Base-by-base conservation (phyloP, 306 rosid species). In the Prunus mongolica region DNA sequence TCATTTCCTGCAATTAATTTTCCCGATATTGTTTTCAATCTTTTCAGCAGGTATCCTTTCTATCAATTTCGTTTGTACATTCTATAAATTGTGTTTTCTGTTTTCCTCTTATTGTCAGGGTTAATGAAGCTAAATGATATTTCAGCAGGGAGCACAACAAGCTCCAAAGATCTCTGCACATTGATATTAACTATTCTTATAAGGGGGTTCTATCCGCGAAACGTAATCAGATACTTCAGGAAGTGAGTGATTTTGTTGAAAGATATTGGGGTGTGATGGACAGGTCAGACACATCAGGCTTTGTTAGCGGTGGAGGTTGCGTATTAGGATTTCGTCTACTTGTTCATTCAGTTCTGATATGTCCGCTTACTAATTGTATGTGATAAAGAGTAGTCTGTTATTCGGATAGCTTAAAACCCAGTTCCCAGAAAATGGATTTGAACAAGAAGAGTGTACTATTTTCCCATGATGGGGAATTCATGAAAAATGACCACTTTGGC, bases 141-240 rank as follows among this genome's bases (percentile, higher is more conserved):
- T 69, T 78, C 71, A 72, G 58, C 72, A 80, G 80, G 98, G 95
- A 86, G 95, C 95, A 89, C 76, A 69, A 73, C 78, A 73, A 85
- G 96, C 96, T 89, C 97, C 97, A 68, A 74, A 12, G 81, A 88
- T 51, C 82, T 79, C 69, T 82, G 80, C 67, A 61, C 71, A 61
- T 85, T 82, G 56, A 28, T 88, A 71, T 78, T 77, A 72, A 84
- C 81, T 56, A 72, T 76, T 83, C 89, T 91, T 74, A 78, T 84
- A 24, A 88, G 89, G 82, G 98, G 94, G 70, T 95, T 95, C 89
- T 89, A 89, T 79, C 96, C 97, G n/a, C 81, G 93, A 79, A 96
- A 95, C 66, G 97, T 92, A 47, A 86, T 94, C 85, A 94, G 90
- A 93, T 93, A 88, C 79, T 69, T 56, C 58, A 51, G 65, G 65